Percentiles rank a stretch among this genome's conserved stretches.
phyloP scores from a whole-genome alignment of 352 stramenopile species.

The Globisporangium parvum region DNA sequence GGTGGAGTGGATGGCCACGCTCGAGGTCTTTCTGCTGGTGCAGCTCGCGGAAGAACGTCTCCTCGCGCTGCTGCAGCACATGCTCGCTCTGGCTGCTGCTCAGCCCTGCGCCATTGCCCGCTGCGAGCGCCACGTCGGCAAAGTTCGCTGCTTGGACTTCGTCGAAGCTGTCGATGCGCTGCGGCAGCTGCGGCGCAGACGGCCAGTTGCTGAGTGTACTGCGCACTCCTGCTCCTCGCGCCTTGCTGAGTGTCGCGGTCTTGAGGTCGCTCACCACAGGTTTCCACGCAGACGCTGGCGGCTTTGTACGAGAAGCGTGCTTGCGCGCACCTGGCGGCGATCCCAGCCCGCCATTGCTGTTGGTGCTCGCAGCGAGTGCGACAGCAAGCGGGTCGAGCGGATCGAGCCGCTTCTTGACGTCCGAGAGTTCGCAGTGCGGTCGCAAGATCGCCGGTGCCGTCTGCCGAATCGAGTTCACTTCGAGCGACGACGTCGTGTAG shows the following conservation, averaged over 20 bases:
- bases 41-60: conserved; percentile 66
- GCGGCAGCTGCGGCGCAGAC: conserved; percentile 42
- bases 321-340: too few species aligned
- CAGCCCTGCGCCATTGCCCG: not conserved
- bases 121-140: conserved; percentile 1
- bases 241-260: not conserved
- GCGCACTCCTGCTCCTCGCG: conserved; percentile 6
- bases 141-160: conserved; percentile 26
- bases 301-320: conserved; percentile 20
- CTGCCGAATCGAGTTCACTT: conserved; percentile 61
- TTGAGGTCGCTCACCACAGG: conserved; percentile 24
- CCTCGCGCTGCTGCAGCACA: conserved; percentile 31
- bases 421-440: conserved; percentile 43
- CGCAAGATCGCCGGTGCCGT: conserved; percentile 62
- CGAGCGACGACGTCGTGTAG: conserved; percentile 65
- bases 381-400: conserved; percentile 27
- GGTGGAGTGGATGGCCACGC: conserved; percentile 50
- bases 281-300: conserved; percentile 51
- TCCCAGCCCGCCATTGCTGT: not conserved
- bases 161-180: conserved; percentile 54
- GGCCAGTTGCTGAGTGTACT: conserved; percentile 29
- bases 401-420: conserved; percentile 36
- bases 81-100: conserved; percentile 1
- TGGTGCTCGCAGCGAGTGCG: conserved; percentile 1
- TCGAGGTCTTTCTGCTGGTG: conserved; percentile 46